Base-by-base conservation (phyloP, 2,329 filamentous ascomycete genomes). In the Pseudogymnoascus sp. region DNA sequence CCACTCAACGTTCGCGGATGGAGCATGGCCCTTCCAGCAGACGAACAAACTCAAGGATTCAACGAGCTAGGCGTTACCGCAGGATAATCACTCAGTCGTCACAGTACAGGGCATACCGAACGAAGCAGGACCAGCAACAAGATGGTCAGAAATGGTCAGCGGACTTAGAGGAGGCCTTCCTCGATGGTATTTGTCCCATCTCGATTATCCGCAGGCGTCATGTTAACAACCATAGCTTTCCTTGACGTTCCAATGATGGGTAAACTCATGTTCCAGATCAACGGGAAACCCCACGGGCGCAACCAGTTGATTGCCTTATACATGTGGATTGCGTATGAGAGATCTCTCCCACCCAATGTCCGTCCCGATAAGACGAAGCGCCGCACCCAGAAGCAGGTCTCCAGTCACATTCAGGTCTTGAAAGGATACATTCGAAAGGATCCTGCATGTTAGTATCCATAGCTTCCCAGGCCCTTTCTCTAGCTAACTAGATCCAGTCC, bases 251-350 rank as follows among this genome's bases (percentile, higher is more conserved):
- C 86, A 50, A 80, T 82, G 68, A 87, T 89, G 81, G 85, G 85
- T 33, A 80, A 85, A 61, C 82, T 83, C 69, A 89, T 89, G 76
- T 87, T 85, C 71, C 85, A 82, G 64, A 86, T 86, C 76, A 81
- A 82, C 66, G 81, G 83, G 36, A 83, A 85, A 71, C 82, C 83
- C 40, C 84, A 86, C 68, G 86, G 87, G 4, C 83, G 87, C 60
- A 89, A 89, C 75, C 87, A 88, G 81, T 79, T 89, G 63, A 88
- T 89, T 69, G 83, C 81, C 70, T 84, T 87, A 73, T 89, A 88
- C 74, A 80, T 89, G 50, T 88, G 81, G 81, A 79, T 83, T 65
- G 78, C 79, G 9, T 73, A 74, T 36, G 28, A 66, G 2, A 65
- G 71, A 42, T 68, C 65, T 38, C 75, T 83, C 64, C 76, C 78